phyloP scores from a whole-genome alignment of 2,329 filamentous ascomycete species.

The Curvularia verruculosa region DNA sequence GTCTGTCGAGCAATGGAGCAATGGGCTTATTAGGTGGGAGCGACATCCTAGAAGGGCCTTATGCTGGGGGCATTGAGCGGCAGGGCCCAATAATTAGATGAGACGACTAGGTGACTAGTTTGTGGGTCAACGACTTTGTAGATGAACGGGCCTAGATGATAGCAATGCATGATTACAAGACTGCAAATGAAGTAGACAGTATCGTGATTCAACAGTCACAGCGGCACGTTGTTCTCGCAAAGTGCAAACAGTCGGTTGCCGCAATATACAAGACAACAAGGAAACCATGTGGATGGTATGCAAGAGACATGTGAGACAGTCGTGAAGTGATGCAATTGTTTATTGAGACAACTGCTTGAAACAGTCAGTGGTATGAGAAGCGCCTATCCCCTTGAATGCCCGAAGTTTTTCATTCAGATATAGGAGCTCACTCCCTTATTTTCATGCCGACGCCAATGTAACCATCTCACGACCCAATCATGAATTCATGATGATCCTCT shows the following conservation, averaged over 20 bases:
- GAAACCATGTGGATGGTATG: neutral
- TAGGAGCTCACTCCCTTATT: slow-evolving; percentile 42
- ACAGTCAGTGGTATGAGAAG: slow-evolving; percentile 46
- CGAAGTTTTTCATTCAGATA: slow-evolving; percentile 43
- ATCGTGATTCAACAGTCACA: neutral
- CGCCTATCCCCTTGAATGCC: slow-evolving; percentile 43
- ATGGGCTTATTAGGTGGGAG: slow-evolving; percentile 72
- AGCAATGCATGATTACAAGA: neutral
- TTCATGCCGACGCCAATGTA: slow-evolving; percentile 47
- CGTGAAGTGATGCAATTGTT: slow-evolving; percentile 48
- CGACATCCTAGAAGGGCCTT: slow-evolving; percentile 78
- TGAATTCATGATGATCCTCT: slow-evolving; percentile 41
- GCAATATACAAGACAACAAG: neutral
- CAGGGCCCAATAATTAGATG: slow-evolving; percentile 58
- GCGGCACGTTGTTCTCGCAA: neutral
- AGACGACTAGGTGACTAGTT: neutral
- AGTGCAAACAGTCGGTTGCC: neutral
- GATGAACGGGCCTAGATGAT: neutral
- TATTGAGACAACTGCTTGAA: slow-evolving; percentile 45
- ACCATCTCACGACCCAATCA: slow-evolving; percentile 44
- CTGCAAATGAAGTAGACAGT: neutral
- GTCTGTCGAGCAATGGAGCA: slow-evolving; percentile 51
- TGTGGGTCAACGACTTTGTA: neutral
- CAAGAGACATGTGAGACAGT: neutral
- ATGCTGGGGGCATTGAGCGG: slow-evolving; percentile 73